These are phyloP conservation scores for Pharnaceum exiguum DNA, from an alignment of 148 eudicot species.

Conservation along the genomic window DNA sequence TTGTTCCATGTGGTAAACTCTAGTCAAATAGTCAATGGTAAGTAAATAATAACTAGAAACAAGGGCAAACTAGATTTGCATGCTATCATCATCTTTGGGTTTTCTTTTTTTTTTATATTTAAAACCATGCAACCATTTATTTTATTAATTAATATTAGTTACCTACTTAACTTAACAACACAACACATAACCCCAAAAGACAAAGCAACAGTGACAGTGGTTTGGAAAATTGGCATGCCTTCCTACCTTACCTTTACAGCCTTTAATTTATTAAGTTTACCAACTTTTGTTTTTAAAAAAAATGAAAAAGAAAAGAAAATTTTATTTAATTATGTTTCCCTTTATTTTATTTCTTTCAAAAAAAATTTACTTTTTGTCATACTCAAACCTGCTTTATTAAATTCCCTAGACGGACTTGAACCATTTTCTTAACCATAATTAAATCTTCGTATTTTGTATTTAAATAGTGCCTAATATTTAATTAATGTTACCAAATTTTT, in stretches of 20 bases:
- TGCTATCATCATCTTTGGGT: conserved; percentile 5
- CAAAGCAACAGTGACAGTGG: conserved; percentile 25
- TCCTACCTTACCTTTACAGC: conserved; percentile 63
- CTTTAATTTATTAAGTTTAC: conserved; percentile 35
- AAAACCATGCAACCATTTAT: too few relatives aligned
- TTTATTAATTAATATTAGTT: too few relatives aligned
- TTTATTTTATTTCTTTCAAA: conserved; percentile 25
- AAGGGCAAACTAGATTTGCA: conserved; percentile 1
- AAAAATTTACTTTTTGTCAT: conserved; percentile 37
- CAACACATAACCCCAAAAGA: conserved; percentile 21
- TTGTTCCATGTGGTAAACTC: too few relatives aligned
- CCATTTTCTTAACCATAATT: conserved; percentile 89
- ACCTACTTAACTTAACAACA: too few relatives aligned
- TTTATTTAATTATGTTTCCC: conserved; percentile 21
- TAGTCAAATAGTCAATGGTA: conserved; percentile 4
- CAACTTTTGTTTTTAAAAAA: conserved; percentile 20
- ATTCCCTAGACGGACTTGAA: conserved; percentile 95
- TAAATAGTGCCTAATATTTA: conserved; percentile 39
- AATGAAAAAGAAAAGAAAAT: conserved; percentile 12
- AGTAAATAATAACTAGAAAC: conserved; percentile 6
- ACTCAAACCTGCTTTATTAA: conserved; percentile 58
- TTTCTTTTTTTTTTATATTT: conserved; percentile 5
- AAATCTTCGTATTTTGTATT: conserved; percentile 59
- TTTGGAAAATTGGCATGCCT: conserved; percentile 43
- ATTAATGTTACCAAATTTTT: conserved; percentile 45